A percentile compares a stretch with the other conserved stretches of the same genome.
Conservation (phyloP, 495 filamentous ascomycete species). For the Penicillium lividum region DNA sequence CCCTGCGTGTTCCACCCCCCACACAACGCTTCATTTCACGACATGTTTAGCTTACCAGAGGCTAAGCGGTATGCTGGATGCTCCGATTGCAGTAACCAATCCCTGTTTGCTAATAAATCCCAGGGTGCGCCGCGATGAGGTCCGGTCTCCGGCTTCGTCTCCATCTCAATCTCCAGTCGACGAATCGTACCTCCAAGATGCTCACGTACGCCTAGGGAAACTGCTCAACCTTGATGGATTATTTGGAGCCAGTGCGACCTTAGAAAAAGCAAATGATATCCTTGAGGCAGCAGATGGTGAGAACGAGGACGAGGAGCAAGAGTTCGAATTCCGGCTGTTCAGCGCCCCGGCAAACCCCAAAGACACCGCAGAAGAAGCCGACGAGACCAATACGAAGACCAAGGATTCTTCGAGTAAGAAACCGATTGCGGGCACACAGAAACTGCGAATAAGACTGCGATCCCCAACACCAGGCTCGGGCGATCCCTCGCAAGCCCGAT, state of each 20-base stretch:
- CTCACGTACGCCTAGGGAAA: conserved; percentile 39
- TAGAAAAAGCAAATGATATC: conserved; percentile 5
- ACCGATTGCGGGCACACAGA: conserved; percentile 28
- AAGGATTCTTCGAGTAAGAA: neutral
- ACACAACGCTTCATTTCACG: neutral
- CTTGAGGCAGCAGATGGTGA: conserved; percentile 20
- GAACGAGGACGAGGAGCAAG: conserved; percentile 48
- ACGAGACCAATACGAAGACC: neutral
- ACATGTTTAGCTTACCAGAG: conserved; percentile 45
- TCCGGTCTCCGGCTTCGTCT: conserved; percentile 37
- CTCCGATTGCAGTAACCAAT: too few relatives aligned
- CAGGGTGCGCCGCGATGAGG: conserved; percentile 47
- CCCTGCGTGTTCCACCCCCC: neutral
- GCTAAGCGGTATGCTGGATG: conserved; percentile 40
- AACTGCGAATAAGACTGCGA: conserved; percentile 43
- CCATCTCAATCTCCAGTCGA: conserved; percentile 36
- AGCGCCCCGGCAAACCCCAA: conserved; percentile 32
- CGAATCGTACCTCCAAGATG: conserved; percentile 36
- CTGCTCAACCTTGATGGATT: conserved; percentile 41
- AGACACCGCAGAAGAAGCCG: conserved; percentile 3
- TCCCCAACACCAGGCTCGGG: conserved; percentile 39
- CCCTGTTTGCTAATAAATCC: conserved; percentile 10
- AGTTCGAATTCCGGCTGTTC: conserved; percentile 51
- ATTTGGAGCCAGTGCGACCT: conserved; percentile 7
- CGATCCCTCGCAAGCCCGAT: conserved; percentile 33